phyloP scores from a whole-genome alignment of 805 yeast genomes.

The Monosporozyma servazzii region DNA sequence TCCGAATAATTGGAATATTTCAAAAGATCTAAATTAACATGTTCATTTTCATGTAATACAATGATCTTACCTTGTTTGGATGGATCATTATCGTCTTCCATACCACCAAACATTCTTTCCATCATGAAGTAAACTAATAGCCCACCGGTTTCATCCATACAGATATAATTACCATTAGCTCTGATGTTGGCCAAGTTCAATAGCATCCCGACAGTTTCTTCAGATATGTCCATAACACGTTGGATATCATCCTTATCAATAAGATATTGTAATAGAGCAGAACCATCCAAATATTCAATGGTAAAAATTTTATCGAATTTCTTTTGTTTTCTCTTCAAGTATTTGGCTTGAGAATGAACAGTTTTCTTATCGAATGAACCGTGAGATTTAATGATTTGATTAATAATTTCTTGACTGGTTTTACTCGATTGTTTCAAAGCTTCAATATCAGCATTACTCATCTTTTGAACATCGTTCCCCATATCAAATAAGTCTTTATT shows the following conservation, averaged over 20 bases:
- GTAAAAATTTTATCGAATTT: slow-evolving; percentile 83
- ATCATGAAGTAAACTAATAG: slow-evolving; percentile 74
- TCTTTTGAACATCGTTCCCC: slow-evolving; percentile 62
- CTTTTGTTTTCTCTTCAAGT: slow-evolving; percentile 81
- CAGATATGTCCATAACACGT: slow-evolving; percentile 69
- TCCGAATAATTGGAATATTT: slow-evolving; percentile 57
- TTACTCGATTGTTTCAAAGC: slow-evolving; percentile 63
- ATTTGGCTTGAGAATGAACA: slow-evolving; percentile 81
- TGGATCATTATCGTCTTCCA: slow-evolving; percentile 16
- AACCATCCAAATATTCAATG: slow-evolving; percentile 63
- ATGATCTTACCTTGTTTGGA: slow-evolving; percentile 50
- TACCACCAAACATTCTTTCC: slow-evolving; percentile 72
- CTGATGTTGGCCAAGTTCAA: slow-evolving; percentile 72
- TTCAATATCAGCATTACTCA: slow-evolving; percentile 77
- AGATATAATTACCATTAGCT: slow-evolving; percentile 83
- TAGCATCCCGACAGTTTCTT: slow-evolving; percentile 72
- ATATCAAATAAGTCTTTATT: slow-evolving; percentile 59
- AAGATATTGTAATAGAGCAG: slow-evolving; percentile 63
- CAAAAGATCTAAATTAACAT: slow-evolving; percentile 68
- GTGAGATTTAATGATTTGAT: slow-evolving; percentile 74
- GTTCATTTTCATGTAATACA: slow-evolving; percentile 86
- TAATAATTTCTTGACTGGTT: slow-evolving; percentile 70
- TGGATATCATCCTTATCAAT: slow-evolving; percentile 65
- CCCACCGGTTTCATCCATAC: slow-evolving; percentile 93
- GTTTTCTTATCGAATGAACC: slow-evolving; percentile 85